Conservation (phyloP, 2,329 filamentous ascomycete genomes). For the Amauroascus verrucosus region DNA sequence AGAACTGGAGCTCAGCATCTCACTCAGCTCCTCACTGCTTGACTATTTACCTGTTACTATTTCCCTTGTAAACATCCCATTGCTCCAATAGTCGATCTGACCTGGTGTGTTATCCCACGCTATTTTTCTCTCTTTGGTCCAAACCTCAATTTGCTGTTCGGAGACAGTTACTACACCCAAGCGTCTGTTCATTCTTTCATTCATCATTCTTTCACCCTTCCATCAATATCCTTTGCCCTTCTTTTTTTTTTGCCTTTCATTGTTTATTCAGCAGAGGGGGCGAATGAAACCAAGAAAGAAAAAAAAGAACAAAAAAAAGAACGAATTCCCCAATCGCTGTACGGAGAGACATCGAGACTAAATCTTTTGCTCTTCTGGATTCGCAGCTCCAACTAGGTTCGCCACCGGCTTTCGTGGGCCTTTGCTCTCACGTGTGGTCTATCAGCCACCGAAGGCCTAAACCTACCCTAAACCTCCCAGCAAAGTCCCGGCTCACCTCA, state of each 20-base stretch:
- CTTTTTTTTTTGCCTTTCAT: not conserved
- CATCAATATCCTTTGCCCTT: not conserved
- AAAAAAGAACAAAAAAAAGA: not conserved
- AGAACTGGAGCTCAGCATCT: not conserved
- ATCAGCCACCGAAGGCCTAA: slow-evolving; percentile 2
- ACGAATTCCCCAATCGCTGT: not conserved
- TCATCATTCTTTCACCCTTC: not conserved
- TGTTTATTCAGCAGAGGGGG: not conserved
- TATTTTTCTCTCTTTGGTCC: not conserved
- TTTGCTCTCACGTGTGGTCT: not conserved
- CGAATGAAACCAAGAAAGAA: not conserved
- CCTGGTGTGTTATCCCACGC: not conserved
- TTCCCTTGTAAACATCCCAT: too few species aligned
- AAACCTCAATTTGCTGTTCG: not conserved
- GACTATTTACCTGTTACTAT: not conserved
- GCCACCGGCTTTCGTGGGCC: not conserved
- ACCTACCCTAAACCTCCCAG: too few species aligned
- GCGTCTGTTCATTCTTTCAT: not conserved
- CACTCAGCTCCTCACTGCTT: not conserved
- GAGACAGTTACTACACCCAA: too few species aligned
- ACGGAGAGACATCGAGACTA: too few species aligned
- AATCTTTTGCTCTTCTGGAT: not conserved
- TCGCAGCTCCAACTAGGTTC: not conserved
- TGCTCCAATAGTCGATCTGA: not conserved
- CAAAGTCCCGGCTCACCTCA: not conserved